Percentiles rank a stretch among this genome's conserved stretches.
phyloP scores from a whole-genome alignment of 202 grass and related monocot species.

The Setaria viridis region DNA sequence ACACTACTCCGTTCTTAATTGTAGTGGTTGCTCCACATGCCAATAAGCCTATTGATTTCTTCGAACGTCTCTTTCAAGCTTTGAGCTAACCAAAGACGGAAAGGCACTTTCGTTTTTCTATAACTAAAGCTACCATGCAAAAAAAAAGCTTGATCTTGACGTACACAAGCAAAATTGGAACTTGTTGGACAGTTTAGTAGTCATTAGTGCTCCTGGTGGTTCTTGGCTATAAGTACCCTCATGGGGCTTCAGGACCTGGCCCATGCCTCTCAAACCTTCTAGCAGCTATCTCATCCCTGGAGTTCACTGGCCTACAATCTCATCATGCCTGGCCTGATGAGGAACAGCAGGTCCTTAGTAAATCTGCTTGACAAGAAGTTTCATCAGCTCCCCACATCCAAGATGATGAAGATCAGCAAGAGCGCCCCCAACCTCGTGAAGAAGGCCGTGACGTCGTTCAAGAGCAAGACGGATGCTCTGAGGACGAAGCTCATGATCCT shows the following conservation, averaged over 20 bases:
- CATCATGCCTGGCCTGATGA: slow-evolving; percentile 37
- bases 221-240: slow-evolving; percentile 51
- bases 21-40: slow-evolving; percentile 36
- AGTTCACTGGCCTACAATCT: neutral
- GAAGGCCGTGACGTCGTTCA: slow-evolving; percentile 42
- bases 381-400: neutral
- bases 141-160: slow-evolving; percentile 15
- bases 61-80: slow-evolving; percentile 28
- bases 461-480: slow-evolving; percentile 38
- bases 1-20: neutral
- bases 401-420: slow-evolving; percentile 50
- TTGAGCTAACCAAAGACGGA: slow-evolving; percentile 16
- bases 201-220: neutral
- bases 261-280: slow-evolving; percentile 26
- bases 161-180: slow-evolving; percentile 3
- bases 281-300: neutral
- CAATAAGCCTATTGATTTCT: neutral
- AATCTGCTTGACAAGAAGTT: neutral
- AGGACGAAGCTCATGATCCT: slow-evolving; percentile 44
- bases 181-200: neutral
- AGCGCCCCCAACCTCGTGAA: slow-evolving; percentile 39
- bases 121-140: neutral
- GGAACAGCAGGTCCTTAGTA: neutral
- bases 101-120: neutral
- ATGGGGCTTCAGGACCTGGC: slow-evolving; percentile 10